Conservation (phyloP, 176 grass and related monocot species). For the Musa troglodytarum region DNA sequence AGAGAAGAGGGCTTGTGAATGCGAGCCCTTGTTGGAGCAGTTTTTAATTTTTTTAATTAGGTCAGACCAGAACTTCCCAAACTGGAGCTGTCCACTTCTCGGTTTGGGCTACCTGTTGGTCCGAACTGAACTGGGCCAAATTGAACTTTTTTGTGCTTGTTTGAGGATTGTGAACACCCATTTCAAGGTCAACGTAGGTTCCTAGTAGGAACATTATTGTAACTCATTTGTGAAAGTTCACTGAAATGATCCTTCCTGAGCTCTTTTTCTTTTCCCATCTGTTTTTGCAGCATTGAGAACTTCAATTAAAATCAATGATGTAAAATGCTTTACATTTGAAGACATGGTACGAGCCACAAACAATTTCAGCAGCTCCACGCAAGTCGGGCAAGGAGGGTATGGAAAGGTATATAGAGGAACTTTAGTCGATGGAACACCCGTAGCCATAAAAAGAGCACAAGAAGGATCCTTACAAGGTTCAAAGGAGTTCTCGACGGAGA, state of each 20-base stretch:
- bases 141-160: too few species aligned
- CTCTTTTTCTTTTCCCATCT: not conserved
- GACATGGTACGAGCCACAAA: conserved; percentile 69
- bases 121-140: too few species aligned
- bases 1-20: too few species aligned
- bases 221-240: not conserved
- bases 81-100: too few species aligned
- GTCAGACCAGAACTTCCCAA: too few species aligned
- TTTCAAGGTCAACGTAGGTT: not conserved
- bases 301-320: conserved; percentile 73
- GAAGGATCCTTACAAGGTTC: conserved; percentile 88
- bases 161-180: not conserved
- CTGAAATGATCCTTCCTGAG: not conserved
- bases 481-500: conserved; percentile 85
- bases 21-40: too few species aligned
- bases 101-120: too few species aligned
- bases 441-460: conserved; percentile 89
- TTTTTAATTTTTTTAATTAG: too few species aligned
- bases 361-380: conserved; percentile 52
- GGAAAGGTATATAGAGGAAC: conserved; percentile 87
- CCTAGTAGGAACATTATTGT: not conserved
- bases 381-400: conserved; percentile 88
- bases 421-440: conserved; percentile 58
- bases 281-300: conserved; percentile 44
- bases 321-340: conserved; percentile 73